Evolutionary conservation across 495 filamentous ascomycete genomes (phyloP).

Genomic region (Penicillium arizonense): DNA sequence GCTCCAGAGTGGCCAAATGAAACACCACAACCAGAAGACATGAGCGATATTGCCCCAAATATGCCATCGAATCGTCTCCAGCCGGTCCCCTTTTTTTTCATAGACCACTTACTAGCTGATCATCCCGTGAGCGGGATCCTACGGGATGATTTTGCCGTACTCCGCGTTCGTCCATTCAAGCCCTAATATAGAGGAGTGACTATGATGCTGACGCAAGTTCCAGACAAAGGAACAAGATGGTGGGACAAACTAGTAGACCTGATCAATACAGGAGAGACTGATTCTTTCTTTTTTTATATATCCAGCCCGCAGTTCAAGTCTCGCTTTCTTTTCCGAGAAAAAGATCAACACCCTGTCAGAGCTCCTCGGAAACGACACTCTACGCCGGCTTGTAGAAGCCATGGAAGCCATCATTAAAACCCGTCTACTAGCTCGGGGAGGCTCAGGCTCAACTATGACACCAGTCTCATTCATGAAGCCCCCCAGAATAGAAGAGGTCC

Average conservation of each 20-base stretch:
- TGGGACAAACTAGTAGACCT: background rate
- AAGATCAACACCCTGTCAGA: conserved; percentile 29
- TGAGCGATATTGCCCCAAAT: too few relatives aligned
- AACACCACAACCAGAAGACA: too few relatives aligned
- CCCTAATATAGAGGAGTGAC: background rate
- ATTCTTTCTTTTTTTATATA: background rate
- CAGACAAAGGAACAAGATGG: too few relatives aligned
- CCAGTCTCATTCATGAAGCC: too few relatives aligned
- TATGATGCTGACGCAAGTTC: too few relatives aligned
- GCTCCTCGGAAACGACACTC: conserved; percentile 26
- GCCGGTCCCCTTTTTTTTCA: background rate
- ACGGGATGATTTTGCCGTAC: background rate
- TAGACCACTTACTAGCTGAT: conserved; percentile 5
- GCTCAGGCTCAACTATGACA: too few relatives aligned
- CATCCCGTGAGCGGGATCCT: background rate
- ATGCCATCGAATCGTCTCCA: too few relatives aligned
- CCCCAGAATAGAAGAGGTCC: too few relatives aligned
- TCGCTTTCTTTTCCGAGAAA: conserved; percentile 38
- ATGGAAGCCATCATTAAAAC: too few relatives aligned
- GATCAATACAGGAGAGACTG: too few relatives aligned
- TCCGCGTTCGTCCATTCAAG: background rate
- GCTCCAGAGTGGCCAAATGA: too few relatives aligned
- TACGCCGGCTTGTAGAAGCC: conserved; percentile 30
- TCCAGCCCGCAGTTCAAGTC: conserved; percentile 27
- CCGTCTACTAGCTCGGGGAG: too few relatives aligned